A percentile compares a stretch with the other conserved stretches of the same genome.
Evolutionary conservation across 768 basidiomycete genomes (phyloP).

Genomic region (Leucosporidium scottii): DNA sequence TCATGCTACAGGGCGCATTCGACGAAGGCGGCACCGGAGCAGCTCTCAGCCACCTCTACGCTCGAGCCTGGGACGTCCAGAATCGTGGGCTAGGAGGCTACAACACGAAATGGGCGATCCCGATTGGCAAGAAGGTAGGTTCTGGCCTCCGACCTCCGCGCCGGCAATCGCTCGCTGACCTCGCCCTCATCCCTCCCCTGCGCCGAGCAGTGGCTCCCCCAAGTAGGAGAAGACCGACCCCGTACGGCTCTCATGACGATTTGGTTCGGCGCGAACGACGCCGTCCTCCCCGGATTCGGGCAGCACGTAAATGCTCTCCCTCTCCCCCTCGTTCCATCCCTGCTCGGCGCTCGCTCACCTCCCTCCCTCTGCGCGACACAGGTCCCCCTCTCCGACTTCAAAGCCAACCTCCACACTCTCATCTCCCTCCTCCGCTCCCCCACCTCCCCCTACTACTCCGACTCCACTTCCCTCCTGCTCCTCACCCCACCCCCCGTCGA

Average conservation of each 20-base stretch:
- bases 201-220: conserved; percentile 21
- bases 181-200: not conserved
- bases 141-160: too few species aligned
- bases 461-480: conserved; percentile 18
- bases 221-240: conserved; percentile 2
- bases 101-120: conserved; percentile 13
- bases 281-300: conserved; percentile 8
- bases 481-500: conserved; percentile 33
- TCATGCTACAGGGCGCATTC: too few species aligned
- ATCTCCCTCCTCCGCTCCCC: conserved; percentile 20
- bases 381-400: conserved; percentile 28
- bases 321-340: too few species aligned
- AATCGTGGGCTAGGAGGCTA: too few species aligned
- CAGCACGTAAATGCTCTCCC: conserved; percentile 12
- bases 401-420: conserved; percentile 25
- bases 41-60: too few species aligned
- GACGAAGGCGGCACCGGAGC: too few species aligned
- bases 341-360: not conserved
- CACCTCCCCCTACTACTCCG: conserved; percentile 22
- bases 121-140: conserved; percentile 23
- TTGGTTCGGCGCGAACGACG: conserved; percentile 36
- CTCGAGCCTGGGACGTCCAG: too few species aligned
- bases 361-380: not conserved
- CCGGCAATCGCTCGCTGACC: too few species aligned
- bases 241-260: conserved; percentile 16